These are phyloP conservation scores for Pseudomonodictys pantanalensis DNA, from an alignment of 495 filamentous ascomycete species.

Conservation along the genomic window DNA sequence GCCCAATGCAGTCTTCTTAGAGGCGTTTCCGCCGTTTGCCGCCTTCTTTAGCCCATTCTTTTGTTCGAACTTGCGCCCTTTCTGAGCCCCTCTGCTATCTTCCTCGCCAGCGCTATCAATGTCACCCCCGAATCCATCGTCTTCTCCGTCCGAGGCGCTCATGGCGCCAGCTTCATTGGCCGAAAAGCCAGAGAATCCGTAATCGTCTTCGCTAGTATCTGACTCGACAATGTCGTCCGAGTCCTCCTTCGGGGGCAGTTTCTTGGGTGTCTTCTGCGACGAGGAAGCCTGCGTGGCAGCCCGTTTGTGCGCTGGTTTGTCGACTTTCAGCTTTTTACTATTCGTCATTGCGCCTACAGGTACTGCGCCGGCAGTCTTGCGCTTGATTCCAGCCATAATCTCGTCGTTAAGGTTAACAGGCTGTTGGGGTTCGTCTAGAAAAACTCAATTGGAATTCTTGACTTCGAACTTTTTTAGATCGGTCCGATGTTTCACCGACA, in stretches of 20 bases:
- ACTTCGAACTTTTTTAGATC: not conserved
- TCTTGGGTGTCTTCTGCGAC: conserved; percentile 10
- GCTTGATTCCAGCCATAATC: conserved; percentile 31
- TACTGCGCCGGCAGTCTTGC: conserved; percentile 18
- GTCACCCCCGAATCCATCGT: not conserved
- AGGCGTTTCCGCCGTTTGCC: not conserved
- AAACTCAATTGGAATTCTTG: not conserved
- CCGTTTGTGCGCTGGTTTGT: conserved; percentile 9
- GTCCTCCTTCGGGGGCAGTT: conserved; percentile 9
- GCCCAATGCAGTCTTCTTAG: not conserved
- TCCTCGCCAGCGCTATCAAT: not conserved
- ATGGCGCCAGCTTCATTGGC: conserved; percentile 12
- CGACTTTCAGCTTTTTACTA: conserved; percentile 29
- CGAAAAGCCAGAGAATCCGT: conserved; percentile 35
- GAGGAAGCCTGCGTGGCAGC: not conserved
- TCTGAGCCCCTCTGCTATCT: too few species aligned
- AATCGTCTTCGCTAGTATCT: conserved; percentile 35
- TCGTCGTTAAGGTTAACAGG: not conserved
- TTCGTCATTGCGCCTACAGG: not conserved
- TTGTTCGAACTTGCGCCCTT: not conserved
- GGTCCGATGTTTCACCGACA: not conserved
- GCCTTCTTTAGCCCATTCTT: not conserved
- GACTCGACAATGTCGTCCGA: conserved; percentile 33
- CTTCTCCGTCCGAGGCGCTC: conserved; percentile 6
- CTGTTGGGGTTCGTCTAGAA: not conserved